Percentiles rank a stretch among this genome's conserved stretches.
Conservation (phyloP, 805 yeast genomes). For the Metahyphopichia silvanorum region DNA sequence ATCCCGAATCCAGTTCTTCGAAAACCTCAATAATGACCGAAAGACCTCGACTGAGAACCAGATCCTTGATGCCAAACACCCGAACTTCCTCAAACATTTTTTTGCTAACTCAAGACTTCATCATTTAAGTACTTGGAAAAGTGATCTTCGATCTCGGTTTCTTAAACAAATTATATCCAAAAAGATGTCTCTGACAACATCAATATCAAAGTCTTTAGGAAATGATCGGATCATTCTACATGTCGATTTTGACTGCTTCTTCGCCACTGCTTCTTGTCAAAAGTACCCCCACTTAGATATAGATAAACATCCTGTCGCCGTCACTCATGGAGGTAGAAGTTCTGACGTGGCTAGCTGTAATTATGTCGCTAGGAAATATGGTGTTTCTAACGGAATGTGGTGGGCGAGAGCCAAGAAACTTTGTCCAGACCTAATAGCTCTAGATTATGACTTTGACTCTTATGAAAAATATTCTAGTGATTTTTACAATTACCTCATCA, state of each 20-base stretch:
- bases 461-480: slow-evolving; percentile 64
- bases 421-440: slow-evolving; percentile 63
- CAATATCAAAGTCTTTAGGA: slow-evolving; percentile 3
- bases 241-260: slow-evolving; percentile 91
- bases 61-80: slow-evolving; percentile 63
- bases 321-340: slow-evolving; percentile 53
- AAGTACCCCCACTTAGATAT: slow-evolving; percentile 52
- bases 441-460: slow-evolving; percentile 71
- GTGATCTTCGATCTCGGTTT: slow-evolving; percentile 63
- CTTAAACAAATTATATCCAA: slow-evolving; percentile 41
- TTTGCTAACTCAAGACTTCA: slow-evolving; percentile 84
- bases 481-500: slow-evolving; percentile 60
- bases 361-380: slow-evolving; percentile 76
- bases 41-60: background rate
- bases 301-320: slow-evolving; percentile 54
- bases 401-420: slow-evolving; percentile 56
- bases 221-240: slow-evolving; percentile 52
- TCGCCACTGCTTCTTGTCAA: slow-evolving; percentile 79
- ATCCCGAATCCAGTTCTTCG: slow-evolving; percentile 2
- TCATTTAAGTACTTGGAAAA: slow-evolving; percentile 84
- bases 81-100: slow-evolving; percentile 67
- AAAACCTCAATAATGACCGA: background rate
- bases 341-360: slow-evolving; percentile 93
- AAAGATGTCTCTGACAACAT: slow-evolving; percentile 4
- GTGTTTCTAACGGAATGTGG: slow-evolving; percentile 92